Conservation (phyloP, 148 eudicot genomes). For the Rhododendron ferrugineum region DNA sequence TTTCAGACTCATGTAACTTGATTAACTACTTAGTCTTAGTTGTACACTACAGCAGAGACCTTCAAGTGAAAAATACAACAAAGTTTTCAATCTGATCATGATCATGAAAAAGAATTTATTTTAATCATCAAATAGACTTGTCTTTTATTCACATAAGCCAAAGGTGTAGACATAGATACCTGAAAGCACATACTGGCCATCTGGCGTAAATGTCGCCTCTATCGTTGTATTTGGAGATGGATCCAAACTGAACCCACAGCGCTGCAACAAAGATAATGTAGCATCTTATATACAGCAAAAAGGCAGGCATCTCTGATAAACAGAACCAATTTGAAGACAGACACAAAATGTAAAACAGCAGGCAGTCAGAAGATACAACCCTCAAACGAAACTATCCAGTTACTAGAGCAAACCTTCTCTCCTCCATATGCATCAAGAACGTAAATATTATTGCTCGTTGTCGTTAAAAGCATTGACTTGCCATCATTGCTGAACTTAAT, state of each 20-base stretch:
- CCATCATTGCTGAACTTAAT: slow-evolving; percentile 99
- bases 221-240: slow-evolving; percentile 59
- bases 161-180: slow-evolving; percentile 34
- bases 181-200: slow-evolving; percentile 84
- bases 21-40: not conserved
- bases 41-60: not conserved
- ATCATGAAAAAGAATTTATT: not conserved
- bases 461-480: slow-evolving; percentile 92
- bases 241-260: slow-evolving; percentile 80
- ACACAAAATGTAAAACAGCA: not conserved
- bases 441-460: slow-evolving; percentile 75
- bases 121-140: not conserved
- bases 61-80: not conserved
- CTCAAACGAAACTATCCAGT: not conserved
- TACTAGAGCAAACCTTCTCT: slow-evolving; percentile 60
- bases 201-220: slow-evolving; percentile 94
- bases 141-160: not conserved
- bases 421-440: slow-evolving; percentile 93
- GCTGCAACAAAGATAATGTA: slow-evolving; percentile 43
- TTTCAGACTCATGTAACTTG: not conserved
- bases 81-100: not conserved
- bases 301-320: not conserved
- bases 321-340: not conserved
- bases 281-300: not conserved
- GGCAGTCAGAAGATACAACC: slow-evolving; percentile 1